These are phyloP conservation scores for Caryocar brasiliense DNA, from an alignment of 441 rosid species.

Conservation along the genomic window DNA sequence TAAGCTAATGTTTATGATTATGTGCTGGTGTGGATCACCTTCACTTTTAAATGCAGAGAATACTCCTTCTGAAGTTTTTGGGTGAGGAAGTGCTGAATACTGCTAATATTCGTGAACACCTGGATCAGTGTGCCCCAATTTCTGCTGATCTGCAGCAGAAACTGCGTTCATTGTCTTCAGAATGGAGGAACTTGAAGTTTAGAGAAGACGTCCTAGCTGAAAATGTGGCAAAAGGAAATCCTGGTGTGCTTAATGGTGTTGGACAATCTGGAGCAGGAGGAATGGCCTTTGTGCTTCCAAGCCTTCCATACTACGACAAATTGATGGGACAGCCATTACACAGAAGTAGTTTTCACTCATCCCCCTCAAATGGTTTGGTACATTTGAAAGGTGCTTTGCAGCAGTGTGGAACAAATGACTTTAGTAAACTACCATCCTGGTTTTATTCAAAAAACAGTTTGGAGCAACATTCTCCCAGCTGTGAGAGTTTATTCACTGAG, in stretches of 20 bases:
- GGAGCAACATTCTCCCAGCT: constrained; percentile 6
- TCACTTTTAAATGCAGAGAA: constrained; percentile 28
- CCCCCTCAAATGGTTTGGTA: not conserved
- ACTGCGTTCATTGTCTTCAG: constrained; percentile 25
- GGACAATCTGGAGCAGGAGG: constrained; percentile 21
- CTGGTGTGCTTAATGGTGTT: constrained; percentile 7
- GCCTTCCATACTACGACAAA: constrained; percentile 14
- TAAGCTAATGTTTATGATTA: too few relatives aligned
- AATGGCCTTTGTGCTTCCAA: constrained; percentile 3
- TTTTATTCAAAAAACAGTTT: not conserved
- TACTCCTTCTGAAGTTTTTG: constrained; percentile 37
- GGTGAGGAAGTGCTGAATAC: constrained; percentile 44
- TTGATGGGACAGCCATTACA: constrained; percentile 6
- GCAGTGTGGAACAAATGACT: constrained; percentile 10
- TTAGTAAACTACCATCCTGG: constrained; percentile 8
- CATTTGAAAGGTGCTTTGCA: constrained; percentile 12
- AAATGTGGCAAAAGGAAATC: constrained; percentile 22
- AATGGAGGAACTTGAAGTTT: constrained; percentile 32
- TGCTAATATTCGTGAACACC: constrained; percentile 32
- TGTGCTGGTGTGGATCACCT: too few relatives aligned
- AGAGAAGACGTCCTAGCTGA: constrained; percentile 33
- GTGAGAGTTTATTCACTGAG: constrained; percentile 1
- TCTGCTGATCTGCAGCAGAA: constrained; percentile 44
- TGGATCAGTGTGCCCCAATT: constrained; percentile 37
- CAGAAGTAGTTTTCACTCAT: not conserved